These are phyloP conservation scores for Fusarium haematococcum DNA, from an alignment of 2,329 filamentous ascomycete genomes.

Conservation along the genomic window DNA sequence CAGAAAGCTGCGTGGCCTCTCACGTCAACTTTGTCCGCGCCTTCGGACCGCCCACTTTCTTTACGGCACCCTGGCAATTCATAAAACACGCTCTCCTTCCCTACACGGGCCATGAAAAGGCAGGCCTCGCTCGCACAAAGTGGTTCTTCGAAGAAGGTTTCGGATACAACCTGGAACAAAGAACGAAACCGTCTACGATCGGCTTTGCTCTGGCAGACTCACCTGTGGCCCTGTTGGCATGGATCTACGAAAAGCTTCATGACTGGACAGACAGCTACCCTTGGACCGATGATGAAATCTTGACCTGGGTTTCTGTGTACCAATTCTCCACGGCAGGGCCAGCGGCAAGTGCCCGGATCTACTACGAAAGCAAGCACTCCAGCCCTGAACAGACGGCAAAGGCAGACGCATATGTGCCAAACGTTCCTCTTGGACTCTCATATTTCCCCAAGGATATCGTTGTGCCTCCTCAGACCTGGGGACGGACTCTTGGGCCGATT, in stretches of 20 bases:
- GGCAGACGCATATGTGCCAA: conserved; percentile 45
- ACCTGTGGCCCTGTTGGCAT: conserved; percentile 77
- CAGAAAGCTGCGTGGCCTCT: conserved; percentile 61
- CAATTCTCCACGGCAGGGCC: conserved; percentile 77
- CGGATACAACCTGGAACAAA: conserved; percentile 50
- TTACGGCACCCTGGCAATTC: conserved; percentile 67
- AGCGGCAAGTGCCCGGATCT: conserved; percentile 75
- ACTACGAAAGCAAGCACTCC: conserved; percentile 73
- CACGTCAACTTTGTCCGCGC: conserved; percentile 69
- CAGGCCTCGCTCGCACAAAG: conserved; percentile 61
- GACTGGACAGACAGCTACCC: conserved; percentile 80
- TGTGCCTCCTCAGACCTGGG: conserved; percentile 67
- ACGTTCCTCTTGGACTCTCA: conserved; percentile 59
- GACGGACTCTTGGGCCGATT: conserved; percentile 68
- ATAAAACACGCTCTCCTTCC: conserved; percentile 65
- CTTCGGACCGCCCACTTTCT: conserved; percentile 59
- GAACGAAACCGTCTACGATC: conserved; percentile 79
- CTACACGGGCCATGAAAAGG: conserved; percentile 51
- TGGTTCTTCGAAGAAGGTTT: conserved; percentile 70
- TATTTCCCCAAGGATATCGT: conserved; percentile 70
- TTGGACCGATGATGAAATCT: conserved; percentile 81
- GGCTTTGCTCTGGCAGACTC: conserved; percentile 77
- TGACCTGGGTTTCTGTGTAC: conserved; percentile 81
- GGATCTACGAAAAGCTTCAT: conserved; percentile 85
- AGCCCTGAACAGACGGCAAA: conserved; percentile 32